Percentiles rank a stretch among this genome's conserved stretches.
Evolutionary conservation across 108 stramenopile genomes (phyloP).

Genomic region (Chaetoceros tenuissimus): DNA sequence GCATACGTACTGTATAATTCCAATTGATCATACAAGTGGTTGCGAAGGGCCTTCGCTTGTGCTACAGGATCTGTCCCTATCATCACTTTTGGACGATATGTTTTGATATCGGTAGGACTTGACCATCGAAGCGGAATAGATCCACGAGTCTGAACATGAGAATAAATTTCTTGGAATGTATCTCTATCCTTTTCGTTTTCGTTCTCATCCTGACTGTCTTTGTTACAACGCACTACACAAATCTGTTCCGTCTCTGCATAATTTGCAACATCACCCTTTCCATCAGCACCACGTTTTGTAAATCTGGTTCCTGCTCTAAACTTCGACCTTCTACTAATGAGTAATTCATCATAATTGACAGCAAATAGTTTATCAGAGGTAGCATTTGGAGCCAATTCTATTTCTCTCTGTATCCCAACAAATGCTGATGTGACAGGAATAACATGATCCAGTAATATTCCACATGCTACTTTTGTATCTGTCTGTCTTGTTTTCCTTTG

Average conservation of each 20-base stretch:
- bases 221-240: slow-evolving; percentile 18
- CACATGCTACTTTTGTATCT: slow-evolving; percentile 5
- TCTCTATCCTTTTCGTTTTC: neutral
- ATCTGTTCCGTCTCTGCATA: slow-evolving; percentile 96
- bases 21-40: slow-evolving; percentile 64
- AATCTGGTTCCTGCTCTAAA: slow-evolving; percentile 93
- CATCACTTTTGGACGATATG: slow-evolving; percentile 79
- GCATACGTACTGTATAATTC: slow-evolving; percentile 18
- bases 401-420: slow-evolving; percentile 64
- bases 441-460: slow-evolving; percentile 37
- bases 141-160: slow-evolving; percentile 88
- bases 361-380: neutral
- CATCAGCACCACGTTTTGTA: slow-evolving; percentile 87
- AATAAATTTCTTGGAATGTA: slow-evolving; percentile 14
- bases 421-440: slow-evolving; percentile 87
- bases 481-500: neutral
- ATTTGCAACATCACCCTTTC: slow-evolving; percentile 86
- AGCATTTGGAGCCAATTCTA: slow-evolving; percentile 13
- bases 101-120: slow-evolving; percentile 81
- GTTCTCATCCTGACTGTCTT: slow-evolving; percentile 4
- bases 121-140: slow-evolving; percentile 93
- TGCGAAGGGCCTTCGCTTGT: slow-evolving; percentile 60
- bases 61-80: slow-evolving; percentile 75
- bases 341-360: slow-evolving; percentile 50
- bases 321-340: slow-evolving; percentile 83